phyloP scores from a whole-genome alignment of 129 eudicot genomes.

The Saussurea involucrata region DNA sequence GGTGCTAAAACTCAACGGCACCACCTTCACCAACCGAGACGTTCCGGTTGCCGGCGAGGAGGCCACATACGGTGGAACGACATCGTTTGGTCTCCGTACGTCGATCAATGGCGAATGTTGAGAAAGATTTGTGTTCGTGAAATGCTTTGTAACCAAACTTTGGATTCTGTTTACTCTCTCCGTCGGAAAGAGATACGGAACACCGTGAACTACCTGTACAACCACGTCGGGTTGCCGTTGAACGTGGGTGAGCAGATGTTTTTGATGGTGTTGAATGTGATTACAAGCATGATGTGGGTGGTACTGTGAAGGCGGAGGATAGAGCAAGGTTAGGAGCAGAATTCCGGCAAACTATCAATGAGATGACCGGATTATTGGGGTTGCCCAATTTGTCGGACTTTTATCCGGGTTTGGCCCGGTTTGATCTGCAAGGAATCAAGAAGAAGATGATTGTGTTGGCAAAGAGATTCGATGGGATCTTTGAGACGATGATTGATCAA shows the following conservation, averaged over 20 bases:
- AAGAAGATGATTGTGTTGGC: too few species aligned
- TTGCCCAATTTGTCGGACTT: conserved; percentile 62
- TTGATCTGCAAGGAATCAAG: too few species aligned
- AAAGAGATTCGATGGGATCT: too few species aligned
- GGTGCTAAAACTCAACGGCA: too few species aligned
- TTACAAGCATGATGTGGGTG: conserved; percentile 68
- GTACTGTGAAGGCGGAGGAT: conserved; percentile 37
- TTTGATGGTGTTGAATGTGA: conserved; percentile 40
- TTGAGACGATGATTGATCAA: too few species aligned
- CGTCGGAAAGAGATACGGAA: conserved; percentile 45
- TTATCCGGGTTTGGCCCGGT: conserved; percentile 43
- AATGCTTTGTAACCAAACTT: conserved; percentile 30
- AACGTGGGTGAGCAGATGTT: conserved; percentile 49
- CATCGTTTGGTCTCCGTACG: conserved; percentile 44
- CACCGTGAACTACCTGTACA: conserved; percentile 32
- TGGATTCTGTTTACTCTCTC: too few species aligned
- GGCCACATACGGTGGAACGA: conserved; percentile 46
- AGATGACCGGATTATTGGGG: too few species aligned
- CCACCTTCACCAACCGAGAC: too few species aligned
- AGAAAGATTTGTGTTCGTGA: too few species aligned
- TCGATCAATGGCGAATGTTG: conserved; percentile 49
- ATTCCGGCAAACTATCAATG: conserved; percentile 35
- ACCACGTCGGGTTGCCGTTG: conserved; percentile 38
- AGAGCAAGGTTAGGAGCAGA: conserved; percentile 35
- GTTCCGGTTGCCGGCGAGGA: too few species aligned